Evolutionary conservation across 306 rosid genomes (phyloP).

Genomic region (Castanopsis chinensis): DNA sequence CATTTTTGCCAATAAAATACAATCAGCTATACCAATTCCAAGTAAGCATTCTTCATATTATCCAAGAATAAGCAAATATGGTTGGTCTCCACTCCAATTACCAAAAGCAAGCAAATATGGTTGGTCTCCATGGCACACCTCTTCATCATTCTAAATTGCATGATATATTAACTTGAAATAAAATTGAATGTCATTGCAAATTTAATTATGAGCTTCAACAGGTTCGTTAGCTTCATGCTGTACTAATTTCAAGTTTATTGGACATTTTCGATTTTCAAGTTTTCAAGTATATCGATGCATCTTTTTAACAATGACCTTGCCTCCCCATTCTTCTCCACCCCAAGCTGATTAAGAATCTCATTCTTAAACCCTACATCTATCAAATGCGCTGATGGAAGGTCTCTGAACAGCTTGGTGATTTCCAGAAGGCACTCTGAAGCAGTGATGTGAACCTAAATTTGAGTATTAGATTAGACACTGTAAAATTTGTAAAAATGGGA

Average conservation of each 20-base stretch:
- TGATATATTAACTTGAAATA: neutral
- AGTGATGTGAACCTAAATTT: conserved; percentile 73
- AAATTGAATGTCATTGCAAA: neutral
- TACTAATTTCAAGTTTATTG: conserved; percentile 12
- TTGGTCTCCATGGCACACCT: no score
- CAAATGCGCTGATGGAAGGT: conserved; percentile 29
- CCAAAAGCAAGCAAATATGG: no score
- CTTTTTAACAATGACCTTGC: conserved; percentile 62
- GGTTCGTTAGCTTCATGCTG: neutral
- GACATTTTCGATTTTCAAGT: conserved; percentile 22
- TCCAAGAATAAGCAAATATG: no score
- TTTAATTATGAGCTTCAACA: neutral
- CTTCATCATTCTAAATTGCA: neutral
- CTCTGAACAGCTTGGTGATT: conserved; percentile 42
- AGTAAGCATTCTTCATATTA: no score
- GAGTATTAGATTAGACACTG: neutral
- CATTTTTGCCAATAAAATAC: no score
- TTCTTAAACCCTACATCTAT: conserved; percentile 38
- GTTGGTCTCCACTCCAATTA: no score
- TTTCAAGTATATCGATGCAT: conserved; percentile 54
- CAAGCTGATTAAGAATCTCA: conserved; percentile 61
- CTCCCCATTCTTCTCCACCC: conserved; percentile 73
- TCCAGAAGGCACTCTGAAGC: conserved; percentile 83
- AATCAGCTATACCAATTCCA: no score
- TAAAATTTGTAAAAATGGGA: conserved; percentile 2